Base-by-base conservation (phyloP, 805 yeast species). In the Pachysolen tannophilus region DNA sequence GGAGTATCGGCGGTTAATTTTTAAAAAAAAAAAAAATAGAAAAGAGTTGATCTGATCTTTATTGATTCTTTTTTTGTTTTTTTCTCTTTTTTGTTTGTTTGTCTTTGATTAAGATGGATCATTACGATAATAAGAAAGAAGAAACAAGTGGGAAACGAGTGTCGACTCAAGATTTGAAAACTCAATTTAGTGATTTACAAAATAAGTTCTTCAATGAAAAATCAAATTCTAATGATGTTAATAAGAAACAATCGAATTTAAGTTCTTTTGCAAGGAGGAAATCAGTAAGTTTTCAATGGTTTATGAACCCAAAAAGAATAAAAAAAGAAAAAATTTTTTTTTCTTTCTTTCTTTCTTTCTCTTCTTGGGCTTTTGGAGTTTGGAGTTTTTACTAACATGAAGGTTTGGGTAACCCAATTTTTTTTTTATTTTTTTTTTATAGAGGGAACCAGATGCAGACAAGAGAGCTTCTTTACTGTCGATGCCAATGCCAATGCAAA, bases 101-200 rank as follows among this genome's bases (percentile, higher is more conserved):
- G n/a, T n/a, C n/a, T n/a, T n/a, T n/a, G n/a, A n/a, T n/a, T n/a
- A n/a, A n/a, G n/a, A n/a, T n/a, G n/a, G n/a, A n/a, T n/a, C n/a
- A n/a, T n/a, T n/a, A n/a, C n/a, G n/a, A n/a, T n/a, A n/a, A n/a
- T n/a, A n/a, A n/a, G n/a, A n/a, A n/a, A n/a, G n/a, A n/a, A n/a
- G n/a, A 23, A 14, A 8, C 26, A 14, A 23, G 26, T 11, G 13
- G 26, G 10, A 35, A 39, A 41, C 40, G 45, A 20, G 35, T 30
- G 11, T 43, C 61, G 4, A 46, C 61, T 9, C 44, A 52, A 26
- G 65, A 61, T 32, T 50, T 64, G 42, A 62, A 61, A 43, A 48
- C 56, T 20, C 72, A 67, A 46, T 49, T 67, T 8, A 56, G 60
- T 16, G 69, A 66, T 35, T 53, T 67, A 16, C 72, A 67, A 48